Percentiles rank a stretch among this genome's conserved stretches.
These are phyloP conservation scores for Apiosordaria backusii DNA, from an alignment of 495 filamentous ascomycete genomes.

Conservation along the genomic window DNA sequence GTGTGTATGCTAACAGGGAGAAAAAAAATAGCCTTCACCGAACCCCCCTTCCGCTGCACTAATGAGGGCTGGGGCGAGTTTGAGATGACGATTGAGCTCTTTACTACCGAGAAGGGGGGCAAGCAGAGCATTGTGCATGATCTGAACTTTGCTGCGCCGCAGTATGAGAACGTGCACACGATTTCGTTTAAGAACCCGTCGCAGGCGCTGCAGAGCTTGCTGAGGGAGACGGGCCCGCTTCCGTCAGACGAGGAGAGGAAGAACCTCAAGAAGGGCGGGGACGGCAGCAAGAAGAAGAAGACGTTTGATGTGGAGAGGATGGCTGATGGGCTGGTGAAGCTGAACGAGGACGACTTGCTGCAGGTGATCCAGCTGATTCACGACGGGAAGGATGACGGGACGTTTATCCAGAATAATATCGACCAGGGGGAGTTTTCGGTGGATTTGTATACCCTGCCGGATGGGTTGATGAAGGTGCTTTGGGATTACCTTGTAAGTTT, in stretches of 20 bases:
- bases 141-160: conserved; percentile 77
- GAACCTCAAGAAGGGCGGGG: conserved; percentile 53
- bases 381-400: conserved; percentile 87
- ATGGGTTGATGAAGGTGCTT: conserved; percentile 76
- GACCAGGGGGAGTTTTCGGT: conserved; percentile 99
- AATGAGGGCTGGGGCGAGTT: conserved; percentile 99
- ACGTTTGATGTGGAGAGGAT: conserved; percentile 94
- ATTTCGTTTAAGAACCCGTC: conserved; percentile 91
- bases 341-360: conserved; percentile 64
- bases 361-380: conserved; percentile 97
- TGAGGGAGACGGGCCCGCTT: conserved; percentile 79
- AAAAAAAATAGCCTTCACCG: conserved; percentile 70
- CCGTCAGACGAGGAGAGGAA: conserved; percentile 67
- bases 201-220: conserved; percentile 65
- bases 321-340: conserved; percentile 60
- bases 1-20: conserved; percentile 9
- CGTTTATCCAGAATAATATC: conserved; percentile 94
- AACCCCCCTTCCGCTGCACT: conserved; percentile 80
- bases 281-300: conserved; percentile 79
- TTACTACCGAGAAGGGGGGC: conserved; percentile 77
- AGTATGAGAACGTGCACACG: conserved; percentile 79
- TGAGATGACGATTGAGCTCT: conserved; percentile 83
- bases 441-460: conserved; percentile 92
- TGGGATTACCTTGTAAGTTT: conserved; percentile 71
- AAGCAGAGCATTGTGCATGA: conserved; percentile 81